A percentile compares a stretch with the other conserved stretches of the same genome.
These are phyloP conservation scores for Quercus berberidifolia DNA, from an alignment of 306 rosid genomes.

Conservation along the genomic window DNA sequence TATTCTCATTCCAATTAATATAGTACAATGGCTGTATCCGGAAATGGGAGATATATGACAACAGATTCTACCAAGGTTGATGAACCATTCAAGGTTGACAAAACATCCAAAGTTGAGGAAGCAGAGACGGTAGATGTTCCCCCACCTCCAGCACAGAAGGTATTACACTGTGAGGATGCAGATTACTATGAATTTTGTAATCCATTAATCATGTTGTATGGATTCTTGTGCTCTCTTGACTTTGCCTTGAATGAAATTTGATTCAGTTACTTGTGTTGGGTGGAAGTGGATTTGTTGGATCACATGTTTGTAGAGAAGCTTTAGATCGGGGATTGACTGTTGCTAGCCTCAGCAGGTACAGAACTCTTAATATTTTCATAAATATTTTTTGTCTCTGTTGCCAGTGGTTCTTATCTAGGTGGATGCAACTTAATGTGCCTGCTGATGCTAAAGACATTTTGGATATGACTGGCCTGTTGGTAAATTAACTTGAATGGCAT, in stretches of 20 bases:
- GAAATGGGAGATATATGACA: conserved; percentile 47
- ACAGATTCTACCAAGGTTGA: conserved; percentile 68
- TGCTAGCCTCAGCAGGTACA: conserved; percentile 85
- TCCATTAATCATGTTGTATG: background rate
- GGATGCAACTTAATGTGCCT: background rate
- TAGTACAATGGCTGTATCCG: conserved; percentile 47
- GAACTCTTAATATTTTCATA: background rate
- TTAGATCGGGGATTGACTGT: conserved; percentile 69
- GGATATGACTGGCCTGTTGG: background rate
- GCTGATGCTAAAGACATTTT: background rate
- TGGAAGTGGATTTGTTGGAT: conserved; percentile 98
- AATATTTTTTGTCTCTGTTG: background rate
- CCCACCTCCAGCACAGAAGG: conserved; percentile 90
- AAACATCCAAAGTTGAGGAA: conserved; percentile 49
- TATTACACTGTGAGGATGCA: conserved; percentile 15
- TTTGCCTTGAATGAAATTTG: conserved; percentile 23
- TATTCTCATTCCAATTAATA: conserved; percentile 14
- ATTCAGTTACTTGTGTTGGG: conserved; percentile 91
- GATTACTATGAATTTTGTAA: background rate
- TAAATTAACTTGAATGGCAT: background rate
- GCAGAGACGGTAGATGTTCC: conserved; percentile 80
- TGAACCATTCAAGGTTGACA: conserved; percentile 68
- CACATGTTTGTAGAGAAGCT: conserved; percentile 84
- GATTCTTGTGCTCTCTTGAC: conserved; percentile 3
- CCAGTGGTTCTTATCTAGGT: background rate